A percentile compares a stretch with the other conserved stretches of the same genome.
Conservation (phyloP, 169 alveolate species). For the Plasmodium coatneyi region DNA sequence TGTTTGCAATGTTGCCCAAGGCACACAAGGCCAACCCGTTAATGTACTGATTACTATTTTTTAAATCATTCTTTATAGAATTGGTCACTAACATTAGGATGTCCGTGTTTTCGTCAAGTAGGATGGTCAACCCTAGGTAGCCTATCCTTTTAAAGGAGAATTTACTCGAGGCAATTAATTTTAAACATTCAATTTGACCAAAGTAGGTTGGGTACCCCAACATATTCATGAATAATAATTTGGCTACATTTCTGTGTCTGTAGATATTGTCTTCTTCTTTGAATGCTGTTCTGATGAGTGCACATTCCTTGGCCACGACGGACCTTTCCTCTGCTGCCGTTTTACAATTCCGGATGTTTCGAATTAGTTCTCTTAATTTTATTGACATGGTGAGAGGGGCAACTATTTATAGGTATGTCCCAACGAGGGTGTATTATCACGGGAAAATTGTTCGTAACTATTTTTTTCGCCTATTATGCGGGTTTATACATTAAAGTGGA, state of each 20-base stretch:
- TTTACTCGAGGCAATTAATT: slow-evolving; percentile 95
- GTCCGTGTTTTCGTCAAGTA: slow-evolving; percentile 98
- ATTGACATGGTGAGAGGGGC: slow-evolving; percentile 79
- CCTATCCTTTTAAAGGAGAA: slow-evolving; percentile 97
- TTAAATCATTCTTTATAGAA: slow-evolving; percentile 97
- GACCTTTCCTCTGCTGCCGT: slow-evolving; percentile 99
- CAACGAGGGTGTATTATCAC: not conserved
- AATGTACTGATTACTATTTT: slow-evolving; percentile 92
- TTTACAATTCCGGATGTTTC: slow-evolving; percentile 97
- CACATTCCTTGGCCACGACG: slow-evolving; percentile 98
- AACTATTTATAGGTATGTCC: not conserved
- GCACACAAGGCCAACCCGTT: slow-evolving; percentile 98
- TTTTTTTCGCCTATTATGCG: not conserved
- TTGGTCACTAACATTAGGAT: slow-evolving; percentile 98
- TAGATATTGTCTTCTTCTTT: slow-evolving; percentile 88
- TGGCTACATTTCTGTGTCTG: slow-evolving; percentile 98
- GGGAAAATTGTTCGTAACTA: not conserved
- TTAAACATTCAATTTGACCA: slow-evolving; percentile 98
- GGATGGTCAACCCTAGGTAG: slow-evolving; percentile 96
- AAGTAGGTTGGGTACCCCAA: slow-evolving; percentile 97
- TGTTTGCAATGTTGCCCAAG: slow-evolving; percentile 97
- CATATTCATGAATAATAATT: slow-evolving; percentile 96
- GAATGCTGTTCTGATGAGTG: slow-evolving; percentile 97
- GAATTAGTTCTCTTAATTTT: slow-evolving; percentile 96
- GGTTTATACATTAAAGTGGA: not conserved